A percentile compares a stretch with the other conserved stretches of the same genome.
Conservation (phyloP, 495 filamentous ascomycete genomes). For the Neurospora sp. region DNA sequence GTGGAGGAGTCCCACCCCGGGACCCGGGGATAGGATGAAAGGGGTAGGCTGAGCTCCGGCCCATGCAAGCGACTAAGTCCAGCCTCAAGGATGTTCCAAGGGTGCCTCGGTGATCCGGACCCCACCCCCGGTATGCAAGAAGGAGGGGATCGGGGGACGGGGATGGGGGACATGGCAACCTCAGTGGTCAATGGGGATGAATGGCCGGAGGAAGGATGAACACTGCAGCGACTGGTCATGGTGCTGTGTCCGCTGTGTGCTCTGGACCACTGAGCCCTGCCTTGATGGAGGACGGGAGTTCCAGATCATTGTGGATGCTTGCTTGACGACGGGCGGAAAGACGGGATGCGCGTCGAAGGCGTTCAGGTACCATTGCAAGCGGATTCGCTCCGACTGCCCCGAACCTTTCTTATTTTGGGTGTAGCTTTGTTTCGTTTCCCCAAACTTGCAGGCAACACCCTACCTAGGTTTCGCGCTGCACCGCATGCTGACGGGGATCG, state of each 20-base stretch:
- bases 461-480: not conserved
- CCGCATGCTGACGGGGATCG: not conserved
- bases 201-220: not conserved
- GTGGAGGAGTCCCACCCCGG: not conserved
- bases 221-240: not conserved
- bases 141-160: not conserved
- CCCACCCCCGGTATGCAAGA: not conserved
- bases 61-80: too few relatives aligned
- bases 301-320: not conserved
- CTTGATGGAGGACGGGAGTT: not conserved
- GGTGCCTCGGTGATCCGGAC: not conserved
- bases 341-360: not conserved
- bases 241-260: not conserved
- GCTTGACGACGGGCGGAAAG: not conserved
- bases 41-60: not conserved
- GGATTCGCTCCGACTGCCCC: not conserved
- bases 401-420: not conserved
- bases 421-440: not conserved
- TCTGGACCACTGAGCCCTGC: not conserved
- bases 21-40: not conserved
- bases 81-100: not conserved
- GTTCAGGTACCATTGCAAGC: not conserved
- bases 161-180: not conserved
- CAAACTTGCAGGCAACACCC: not conserved
- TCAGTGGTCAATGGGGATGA: not conserved